Percentiles rank a stretch among this genome's conserved stretches.
Evolutionary conservation across 208 protist genomes (phyloP).

Genomic region (Phytomonas sp.): DNA sequence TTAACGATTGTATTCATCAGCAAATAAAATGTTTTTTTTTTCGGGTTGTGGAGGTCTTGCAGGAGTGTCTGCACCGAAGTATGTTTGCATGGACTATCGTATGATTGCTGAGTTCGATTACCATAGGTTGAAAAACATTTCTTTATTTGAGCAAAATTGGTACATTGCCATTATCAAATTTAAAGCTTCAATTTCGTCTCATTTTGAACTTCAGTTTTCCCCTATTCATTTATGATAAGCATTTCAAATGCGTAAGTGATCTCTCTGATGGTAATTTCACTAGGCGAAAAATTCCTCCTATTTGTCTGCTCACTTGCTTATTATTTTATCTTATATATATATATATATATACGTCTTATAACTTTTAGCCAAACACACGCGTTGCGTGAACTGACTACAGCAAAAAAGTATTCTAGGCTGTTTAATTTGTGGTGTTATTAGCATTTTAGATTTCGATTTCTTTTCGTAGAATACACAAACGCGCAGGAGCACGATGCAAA

Average conservation of each 20-base stretch:
- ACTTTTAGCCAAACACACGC: slow-evolving; percentile 2
- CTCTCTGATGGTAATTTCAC: not conserved
- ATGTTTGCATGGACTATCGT: not conserved
- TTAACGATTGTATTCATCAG: not conserved
- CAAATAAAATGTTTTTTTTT: not conserved
- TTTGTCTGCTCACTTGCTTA: not conserved
- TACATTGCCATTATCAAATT: not conserved
- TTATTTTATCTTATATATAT: slow-evolving; percentile 1
- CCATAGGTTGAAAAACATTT: not conserved
- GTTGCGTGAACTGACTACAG: not conserved
- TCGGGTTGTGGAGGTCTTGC: not conserved
- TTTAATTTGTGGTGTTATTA: not conserved
- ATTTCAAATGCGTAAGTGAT: not conserved
- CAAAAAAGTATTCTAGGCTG: not conserved
- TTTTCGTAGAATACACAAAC: not conserved
- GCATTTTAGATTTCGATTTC: not conserved
- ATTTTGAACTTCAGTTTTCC: not conserved
- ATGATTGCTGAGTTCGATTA: not conserved
- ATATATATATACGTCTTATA: slow-evolving; percentile 7
- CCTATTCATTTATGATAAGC: not conserved
- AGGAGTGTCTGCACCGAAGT: too few relatives aligned
- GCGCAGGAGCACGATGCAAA: slow-evolving; percentile 33
- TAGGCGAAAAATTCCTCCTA: slow-evolving; percentile 6
- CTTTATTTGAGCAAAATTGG: not conserved
- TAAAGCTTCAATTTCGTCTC: not conserved